Percentiles rank a stretch among this genome's conserved stretches.
Evolutionary conservation across 805 yeast genomes (phyloP).

Genomic region (Metschnikowia similis): DNA sequence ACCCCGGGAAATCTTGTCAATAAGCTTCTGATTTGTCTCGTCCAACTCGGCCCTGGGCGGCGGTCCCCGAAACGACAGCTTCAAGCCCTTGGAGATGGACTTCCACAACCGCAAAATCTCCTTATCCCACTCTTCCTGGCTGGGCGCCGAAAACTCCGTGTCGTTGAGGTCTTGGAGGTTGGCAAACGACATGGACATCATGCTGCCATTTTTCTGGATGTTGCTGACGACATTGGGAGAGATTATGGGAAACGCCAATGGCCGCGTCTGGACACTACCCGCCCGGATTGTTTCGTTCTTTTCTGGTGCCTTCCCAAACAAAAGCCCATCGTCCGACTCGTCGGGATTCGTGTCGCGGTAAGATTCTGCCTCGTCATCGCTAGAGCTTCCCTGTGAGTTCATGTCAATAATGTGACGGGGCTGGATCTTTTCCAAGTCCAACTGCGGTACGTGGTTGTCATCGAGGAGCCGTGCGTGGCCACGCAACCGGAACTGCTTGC

Average conservation of each 20-base stretch:
- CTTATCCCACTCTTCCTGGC: conserved; percentile 58
- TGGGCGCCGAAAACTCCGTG: conserved; percentile 41
- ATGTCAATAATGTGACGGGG: conserved; percentile 21
- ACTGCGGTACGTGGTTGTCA: conserved; percentile 25
- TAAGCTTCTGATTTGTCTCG: conserved; percentile 47
- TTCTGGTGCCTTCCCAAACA: conserved; percentile 5
- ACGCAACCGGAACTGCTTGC: conserved; percentile 68
- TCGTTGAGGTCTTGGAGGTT: conserved; percentile 24
- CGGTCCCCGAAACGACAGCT: conserved; percentile 69
- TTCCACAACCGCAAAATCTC: conserved; percentile 67
- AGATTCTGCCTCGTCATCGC: conserved; percentile 11
- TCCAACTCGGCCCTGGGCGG: conserved; percentile 60
- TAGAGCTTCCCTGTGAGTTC: conserved; percentile 17
- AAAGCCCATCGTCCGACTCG: conserved; percentile 13
- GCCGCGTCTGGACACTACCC: conserved; percentile 11
- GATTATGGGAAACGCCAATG: conserved; percentile 25
- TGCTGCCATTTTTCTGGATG: conserved; percentile 18
- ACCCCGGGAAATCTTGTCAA: conserved; percentile 74
- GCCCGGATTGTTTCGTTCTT: background rate
- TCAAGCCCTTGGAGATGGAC: conserved; percentile 51
- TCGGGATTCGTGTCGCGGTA: background rate
- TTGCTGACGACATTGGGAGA: conserved; percentile 24
- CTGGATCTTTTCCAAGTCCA: conserved; percentile 29
- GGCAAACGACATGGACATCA: conserved; percentile 24
- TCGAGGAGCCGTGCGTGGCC: conserved; percentile 55